These are phyloP conservation scores for Hsuehochloa calcarea DNA, from an alignment of 176 grass and related monocot species.

Conservation along the genomic window DNA sequence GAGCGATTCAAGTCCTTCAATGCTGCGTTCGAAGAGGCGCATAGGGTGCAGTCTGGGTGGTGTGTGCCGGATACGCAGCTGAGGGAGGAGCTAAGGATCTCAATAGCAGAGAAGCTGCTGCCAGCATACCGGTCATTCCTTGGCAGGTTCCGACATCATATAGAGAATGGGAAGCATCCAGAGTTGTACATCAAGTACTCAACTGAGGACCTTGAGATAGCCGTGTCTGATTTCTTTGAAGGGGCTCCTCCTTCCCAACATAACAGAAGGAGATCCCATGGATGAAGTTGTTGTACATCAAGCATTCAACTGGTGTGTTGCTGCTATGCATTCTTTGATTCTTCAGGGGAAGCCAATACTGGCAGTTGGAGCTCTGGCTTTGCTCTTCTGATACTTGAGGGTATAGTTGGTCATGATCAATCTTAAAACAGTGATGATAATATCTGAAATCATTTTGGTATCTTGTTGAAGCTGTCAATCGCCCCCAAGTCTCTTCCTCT, in stretches of 20 bases:
- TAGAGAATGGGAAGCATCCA: slow-evolving; percentile 84
- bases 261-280: slow-evolving; percentile 62
- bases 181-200: slow-evolving; percentile 89
- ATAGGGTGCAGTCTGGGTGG: slow-evolving; percentile 73
- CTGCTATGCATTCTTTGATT: slow-evolving; percentile 56
- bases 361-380: slow-evolving; percentile 24
- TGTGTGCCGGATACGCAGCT: slow-evolving; percentile 73
- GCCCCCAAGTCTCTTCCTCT: slow-evolving; percentile 34
- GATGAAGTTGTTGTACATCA: slow-evolving; percentile 23
- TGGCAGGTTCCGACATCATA: slow-evolving; percentile 84
- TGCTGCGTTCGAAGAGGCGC: slow-evolving; percentile 75
- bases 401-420: slow-evolving; percentile 21
- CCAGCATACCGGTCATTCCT: slow-evolving; percentile 91
- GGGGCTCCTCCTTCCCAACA: slow-evolving; percentile 48
- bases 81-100: slow-evolving; percentile 88
- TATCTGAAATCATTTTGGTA: slow-evolving; percentile 45
- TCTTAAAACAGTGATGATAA: slow-evolving; percentile 24
- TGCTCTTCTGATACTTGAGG: slow-evolving; percentile 35
- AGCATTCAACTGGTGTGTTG: slow-evolving; percentile 21
- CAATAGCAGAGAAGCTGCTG: slow-evolving; percentile 78
- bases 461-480: slow-evolving; percentile 43
- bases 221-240: slow-evolving; percentile 76
- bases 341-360: slow-evolving; percentile 27
- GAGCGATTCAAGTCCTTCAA: slow-evolving; percentile 91
- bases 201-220: slow-evolving; percentile 78